A percentile compares a stretch with the other conserved stretches of the same genome.
phyloP scores from a whole-genome alignment of 257 asterid genomes.

The Dorcoceras hygrometricum region DNA sequence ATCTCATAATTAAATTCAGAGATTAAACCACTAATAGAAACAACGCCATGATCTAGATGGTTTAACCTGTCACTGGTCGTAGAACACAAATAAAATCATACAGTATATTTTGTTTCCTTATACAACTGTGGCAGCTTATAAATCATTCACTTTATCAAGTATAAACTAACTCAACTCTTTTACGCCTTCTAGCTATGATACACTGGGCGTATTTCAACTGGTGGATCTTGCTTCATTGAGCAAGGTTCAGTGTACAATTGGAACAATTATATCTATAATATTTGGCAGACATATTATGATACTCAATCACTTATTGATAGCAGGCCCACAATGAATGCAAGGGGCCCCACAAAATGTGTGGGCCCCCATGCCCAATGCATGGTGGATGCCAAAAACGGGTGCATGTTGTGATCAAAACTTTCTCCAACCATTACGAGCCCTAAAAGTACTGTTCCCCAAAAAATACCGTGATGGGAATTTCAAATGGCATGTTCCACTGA shows the following conservation, averaged over 20 bases:
- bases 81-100: background rate
- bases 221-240: too few species aligned
- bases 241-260: too few species aligned
- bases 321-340: too few species aligned
- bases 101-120: background rate
- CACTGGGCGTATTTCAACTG: too few species aligned
- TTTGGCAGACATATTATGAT: too few species aligned
- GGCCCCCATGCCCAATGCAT: too few species aligned
- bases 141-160: background rate
- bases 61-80: background rate
- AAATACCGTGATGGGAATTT: constrained; percentile 2
- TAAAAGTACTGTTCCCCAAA: constrained; percentile 6
- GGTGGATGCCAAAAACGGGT: too few species aligned
- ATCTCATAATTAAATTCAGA: constrained; percentile 6
- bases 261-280: too few species aligned
- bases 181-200: too few species aligned
- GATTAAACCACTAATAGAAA: constrained; percentile 10
- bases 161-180: constrained; percentile 11
- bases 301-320: too few species aligned
- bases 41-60: constrained; percentile 10
- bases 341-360: too few species aligned
- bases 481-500: background rate
- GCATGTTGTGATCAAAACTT: background rate
- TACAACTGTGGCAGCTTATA: constrained; percentile 1
- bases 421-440: constrained; percentile 3